Conservation (phyloP, 2,329 filamentous ascomycete species). For the Orbilia ellipsospora region DNA sequence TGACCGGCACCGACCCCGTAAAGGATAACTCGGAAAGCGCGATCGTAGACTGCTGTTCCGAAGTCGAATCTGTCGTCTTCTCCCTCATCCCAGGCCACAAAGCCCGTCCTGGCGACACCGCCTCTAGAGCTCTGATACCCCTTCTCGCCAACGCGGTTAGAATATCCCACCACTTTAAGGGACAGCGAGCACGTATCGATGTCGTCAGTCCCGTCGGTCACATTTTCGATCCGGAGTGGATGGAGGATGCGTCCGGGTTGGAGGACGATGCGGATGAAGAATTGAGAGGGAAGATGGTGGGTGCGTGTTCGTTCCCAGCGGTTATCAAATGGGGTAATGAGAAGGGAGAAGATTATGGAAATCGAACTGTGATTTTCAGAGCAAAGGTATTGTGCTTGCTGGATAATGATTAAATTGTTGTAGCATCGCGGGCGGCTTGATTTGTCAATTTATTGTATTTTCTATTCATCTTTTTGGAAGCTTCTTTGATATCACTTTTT, state of each 20-base stretch:
- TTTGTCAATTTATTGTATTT: background rate
- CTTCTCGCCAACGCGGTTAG: constrained; percentile 41
- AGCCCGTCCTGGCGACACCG: constrained; percentile 43
- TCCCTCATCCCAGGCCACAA: constrained; percentile 48
- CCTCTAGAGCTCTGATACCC: constrained; percentile 45
- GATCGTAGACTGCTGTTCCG: constrained; percentile 53
- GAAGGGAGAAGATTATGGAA: constrained; percentile 50
- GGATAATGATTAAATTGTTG: constrained; percentile 38
- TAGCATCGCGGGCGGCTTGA: background rate
- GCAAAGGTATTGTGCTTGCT: constrained; percentile 53
- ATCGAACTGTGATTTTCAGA: constrained; percentile 41
- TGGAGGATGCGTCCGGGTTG: constrained; percentile 49
- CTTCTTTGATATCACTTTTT: constrained; percentile 3
- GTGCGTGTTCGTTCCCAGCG: constrained; percentile 48
- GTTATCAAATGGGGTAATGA: constrained; percentile 55
- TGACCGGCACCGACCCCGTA: constrained; percentile 42
- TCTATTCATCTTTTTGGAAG: background rate
- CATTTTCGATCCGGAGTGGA: constrained; percentile 54
- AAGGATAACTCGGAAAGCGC: constrained; percentile 50
- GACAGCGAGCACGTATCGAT: constrained; percentile 46
- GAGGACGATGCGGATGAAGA: constrained; percentile 53
- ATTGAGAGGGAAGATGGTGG: constrained; percentile 53
- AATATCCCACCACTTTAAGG: constrained; percentile 52
- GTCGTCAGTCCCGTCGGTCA: constrained; percentile 47
- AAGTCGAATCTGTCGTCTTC: constrained; percentile 54